Percentiles rank a stretch among this genome's conserved stretches.
These are phyloP conservation scores for Haberlea rhodopensis DNA, from an alignment of 257 asterid genomes.

Conservation along the genomic window DNA sequence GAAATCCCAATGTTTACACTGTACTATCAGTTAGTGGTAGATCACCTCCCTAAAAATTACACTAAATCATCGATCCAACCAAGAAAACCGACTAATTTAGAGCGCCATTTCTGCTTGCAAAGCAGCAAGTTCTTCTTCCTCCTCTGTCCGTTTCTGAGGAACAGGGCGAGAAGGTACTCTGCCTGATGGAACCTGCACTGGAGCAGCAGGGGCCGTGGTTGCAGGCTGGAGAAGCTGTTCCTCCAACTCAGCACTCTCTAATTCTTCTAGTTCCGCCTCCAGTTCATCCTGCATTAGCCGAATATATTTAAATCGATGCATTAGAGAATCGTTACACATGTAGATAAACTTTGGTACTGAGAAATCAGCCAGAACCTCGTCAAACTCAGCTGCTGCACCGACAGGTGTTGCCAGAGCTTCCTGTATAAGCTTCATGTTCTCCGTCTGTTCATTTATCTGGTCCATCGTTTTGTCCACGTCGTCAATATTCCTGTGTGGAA, in stretches of 20 bases:
- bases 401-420: constrained; percentile 75
- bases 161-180: constrained; percentile 49
- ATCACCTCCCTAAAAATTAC: not conserved
- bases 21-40: constrained; percentile 5
- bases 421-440: constrained; percentile 82
- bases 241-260: constrained; percentile 78
- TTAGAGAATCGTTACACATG: not conserved
- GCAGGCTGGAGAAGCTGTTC: constrained; percentile 75
- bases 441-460: constrained; percentile 87
- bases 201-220: constrained; percentile 50
- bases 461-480: constrained; percentile 96
- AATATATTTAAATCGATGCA: not conserved
- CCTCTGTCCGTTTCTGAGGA: constrained; percentile 54
- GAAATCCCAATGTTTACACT: constrained; percentile 5
- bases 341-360: not conserved
- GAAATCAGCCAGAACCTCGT: constrained; percentile 44
- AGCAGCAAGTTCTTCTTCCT: constrained; percentile 81
- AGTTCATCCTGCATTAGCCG: constrained; percentile 60
- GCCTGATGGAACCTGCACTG: constrained; percentile 42
- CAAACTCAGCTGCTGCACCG: constrained; percentile 66
- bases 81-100: constrained; percentile 25
- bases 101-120: constrained; percentile 91
- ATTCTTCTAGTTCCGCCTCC: constrained; percentile 77
- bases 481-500: constrained; percentile 60
- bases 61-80: constrained; percentile 16